Evolutionary conservation across 805 yeast species (phyloP), one percentile per base, ranked within the genome.

Genomic region (Candida morakotiae): DNA sequence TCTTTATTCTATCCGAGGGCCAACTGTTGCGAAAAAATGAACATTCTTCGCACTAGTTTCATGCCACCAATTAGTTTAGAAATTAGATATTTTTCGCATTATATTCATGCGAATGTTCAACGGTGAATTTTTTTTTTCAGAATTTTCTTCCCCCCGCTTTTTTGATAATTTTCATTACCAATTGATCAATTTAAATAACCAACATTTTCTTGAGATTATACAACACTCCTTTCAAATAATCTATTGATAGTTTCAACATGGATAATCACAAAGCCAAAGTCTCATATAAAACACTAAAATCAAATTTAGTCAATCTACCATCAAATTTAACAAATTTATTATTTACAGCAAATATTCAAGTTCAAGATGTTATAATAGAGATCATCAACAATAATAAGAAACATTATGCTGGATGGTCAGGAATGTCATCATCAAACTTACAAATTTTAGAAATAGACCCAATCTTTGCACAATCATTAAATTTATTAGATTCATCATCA

Each of bases 361-460:
- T 75, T 3, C 87, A 81, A 48, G 71, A 74, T 46, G 77, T 81
- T 11, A 67, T 81, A 3, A 56, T 81, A 2, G 80, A 79, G 46
- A 43, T 49, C 42, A 72, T 68, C 31, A 21, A 17, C 18, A 14
- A 13, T 13, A 16, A 14, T 11, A 35, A 27, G 6, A 63, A 49
- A 39, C 48, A 37, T 3, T 80, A 69, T 44, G 69, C 77, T 14
- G 88, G 87, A 3, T 82, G 88, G 88, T 67, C 82, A 10, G 88
- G 88, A 2, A 62, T 75, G 67, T 55, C 71, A 3, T 55, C 69
- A 8, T 39, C 52, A 1, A 42, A 41, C 6, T 43, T 60, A 0
- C 57, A 54, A 20, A 42, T 56, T 2, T 34, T 87, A 4, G 88
- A 82, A 44, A 63, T 86, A 8, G 95, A 87, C 50, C 80, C 89